Evolutionary conservation across 352 stramenopile species (phyloP).

Genomic region (Pythium pyrilobum): DNA sequence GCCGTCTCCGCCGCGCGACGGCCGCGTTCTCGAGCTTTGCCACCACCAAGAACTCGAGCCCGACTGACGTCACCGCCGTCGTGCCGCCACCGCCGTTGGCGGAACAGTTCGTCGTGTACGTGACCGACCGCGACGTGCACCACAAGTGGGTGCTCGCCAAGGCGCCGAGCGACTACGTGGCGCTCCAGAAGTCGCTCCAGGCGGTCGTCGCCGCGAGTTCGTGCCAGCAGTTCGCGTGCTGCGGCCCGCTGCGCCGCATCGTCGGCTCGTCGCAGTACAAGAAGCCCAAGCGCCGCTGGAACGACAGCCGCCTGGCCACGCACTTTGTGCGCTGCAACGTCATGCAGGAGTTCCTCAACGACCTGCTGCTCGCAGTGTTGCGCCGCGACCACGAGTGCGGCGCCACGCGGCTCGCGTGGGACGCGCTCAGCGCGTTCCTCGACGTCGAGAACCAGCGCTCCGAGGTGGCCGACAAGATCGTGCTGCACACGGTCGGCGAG

Average conservation of each 20-base stretch:
- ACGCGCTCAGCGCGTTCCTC: slow-evolving; percentile 51
- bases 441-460: slow-evolving; percentile 20
- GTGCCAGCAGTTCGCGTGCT: slow-evolving; percentile 51
- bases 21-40: slow-evolving; percentile 21
- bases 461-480: slow-evolving; percentile 20
- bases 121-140: slow-evolving; percentile 57
- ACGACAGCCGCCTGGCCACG: slow-evolving; percentile 23
- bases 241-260: slow-evolving; percentile 47
- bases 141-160: slow-evolving; percentile 74
- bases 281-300: slow-evolving; percentile 28
- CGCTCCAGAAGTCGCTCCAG: slow-evolving; percentile 38
- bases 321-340: slow-evolving; percentile 40
- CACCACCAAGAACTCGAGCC: slow-evolving; percentile 6
- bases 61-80: slow-evolving; percentile 6
- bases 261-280: slow-evolving; percentile 39
- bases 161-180: slow-evolving; percentile 34
- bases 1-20: slow-evolving; percentile 20
- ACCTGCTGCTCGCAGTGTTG: slow-evolving; percentile 36
- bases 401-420: slow-evolving; percentile 24
- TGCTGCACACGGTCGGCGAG: slow-evolving; percentile 13
- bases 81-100: not conserved
- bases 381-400: slow-evolving; percentile 36
- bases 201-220: slow-evolving; percentile 25
- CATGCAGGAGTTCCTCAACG: slow-evolving; percentile 67
- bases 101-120: slow-evolving; percentile 60